phyloP scores from a whole-genome alignment of 2,329 filamentous ascomycete species.

The Exophiala xenobiotica region DNA sequence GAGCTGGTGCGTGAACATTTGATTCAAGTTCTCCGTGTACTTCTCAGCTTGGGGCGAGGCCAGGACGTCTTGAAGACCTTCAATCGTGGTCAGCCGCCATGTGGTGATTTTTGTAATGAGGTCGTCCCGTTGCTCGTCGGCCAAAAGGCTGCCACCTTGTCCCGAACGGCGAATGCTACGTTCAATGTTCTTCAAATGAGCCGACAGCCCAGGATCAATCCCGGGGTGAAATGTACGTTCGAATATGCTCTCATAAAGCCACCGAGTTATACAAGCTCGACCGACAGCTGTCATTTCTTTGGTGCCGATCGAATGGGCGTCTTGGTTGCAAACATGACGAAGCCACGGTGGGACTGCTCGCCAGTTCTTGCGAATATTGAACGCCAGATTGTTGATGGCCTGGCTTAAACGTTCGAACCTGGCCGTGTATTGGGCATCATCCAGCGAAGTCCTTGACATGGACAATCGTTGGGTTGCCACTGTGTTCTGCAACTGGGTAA shows the following conservation, averaged over 20 bases:
- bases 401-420: conserved; percentile 90
- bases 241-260: conserved; percentile 89
- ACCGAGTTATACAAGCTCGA: conserved; percentile 81
- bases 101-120: conserved; percentile 82
- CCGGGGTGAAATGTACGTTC: conserved; percentile 90
- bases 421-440: conserved; percentile 89
- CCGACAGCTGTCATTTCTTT: conserved; percentile 98
- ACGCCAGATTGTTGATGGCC: conserved; percentile 89
- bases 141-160: conserved; percentile 15
- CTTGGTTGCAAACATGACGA: conserved; percentile 73
- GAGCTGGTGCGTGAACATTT: conserved; percentile 66
- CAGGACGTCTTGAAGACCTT: conserved; percentile 76
- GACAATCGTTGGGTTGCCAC: conserved; percentile 94
- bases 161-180: conserved; percentile 69
- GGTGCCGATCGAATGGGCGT: conserved; percentile 81
- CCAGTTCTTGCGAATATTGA: conserved; percentile 97
- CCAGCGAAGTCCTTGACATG: conserved; percentile 87
- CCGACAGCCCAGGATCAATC: conserved; percentile 72
- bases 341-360: conserved; percentile 77
- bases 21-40: conserved; percentile 67
- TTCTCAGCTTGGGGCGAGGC: conserved; percentile 64
- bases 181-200: conserved; percentile 80
- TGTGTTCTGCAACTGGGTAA: conserved; percentile 95
- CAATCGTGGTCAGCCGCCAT: conserved; percentile 90
- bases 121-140: conserved; percentile 67